Evolutionary conservation across 139 green algal species (phyloP).

Genomic region (Astrephomene gubernaculifera): DNA sequence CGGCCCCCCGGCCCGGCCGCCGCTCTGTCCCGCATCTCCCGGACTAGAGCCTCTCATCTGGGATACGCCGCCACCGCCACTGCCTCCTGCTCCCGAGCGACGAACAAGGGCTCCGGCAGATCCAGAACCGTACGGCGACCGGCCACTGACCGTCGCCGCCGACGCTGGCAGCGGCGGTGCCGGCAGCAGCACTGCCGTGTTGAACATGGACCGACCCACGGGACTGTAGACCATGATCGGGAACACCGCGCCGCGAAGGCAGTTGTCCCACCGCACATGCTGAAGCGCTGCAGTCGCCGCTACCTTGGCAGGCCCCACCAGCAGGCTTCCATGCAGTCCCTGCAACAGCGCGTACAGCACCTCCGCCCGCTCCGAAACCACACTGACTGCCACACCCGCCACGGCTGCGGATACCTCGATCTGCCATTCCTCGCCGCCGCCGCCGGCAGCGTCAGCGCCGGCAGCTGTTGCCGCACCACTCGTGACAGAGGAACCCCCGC

Average conservation of each 20-base stretch:
- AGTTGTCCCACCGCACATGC: conserved; percentile 79
- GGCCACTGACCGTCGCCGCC: neutral
- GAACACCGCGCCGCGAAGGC: conserved; percentile 60
- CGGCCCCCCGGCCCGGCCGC: neutral
- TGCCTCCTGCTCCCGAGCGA: too few species aligned
- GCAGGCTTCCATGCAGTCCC: conserved; percentile 18
- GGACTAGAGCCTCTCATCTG: too few species aligned
- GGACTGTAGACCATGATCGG: conserved; percentile 67
- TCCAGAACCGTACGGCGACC: neutral
- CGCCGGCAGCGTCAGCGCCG: neutral
- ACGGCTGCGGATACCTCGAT: conserved; percentile 27
- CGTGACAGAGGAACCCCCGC: too few species aligned
- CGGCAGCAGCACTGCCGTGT: conserved; percentile 35
- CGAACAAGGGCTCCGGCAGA: neutral
- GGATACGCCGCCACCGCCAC: neutral
- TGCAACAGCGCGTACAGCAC: conserved; percentile 68
- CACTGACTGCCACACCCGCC: conserved; percentile 67
- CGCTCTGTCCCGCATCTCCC: neutral
- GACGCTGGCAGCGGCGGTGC: conserved; percentile 19
- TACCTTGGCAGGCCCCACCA: conserved; percentile 54
- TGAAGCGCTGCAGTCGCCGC: conserved; percentile 21
- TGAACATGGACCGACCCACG: conserved; percentile 59
- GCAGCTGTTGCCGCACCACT: neutral
- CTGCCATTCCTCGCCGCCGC: conserved; percentile 21
- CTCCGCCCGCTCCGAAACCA: conserved; percentile 71